phyloP scores from a whole-genome alignment of 306 rosid genomes.

The Vicia villosa region DNA sequence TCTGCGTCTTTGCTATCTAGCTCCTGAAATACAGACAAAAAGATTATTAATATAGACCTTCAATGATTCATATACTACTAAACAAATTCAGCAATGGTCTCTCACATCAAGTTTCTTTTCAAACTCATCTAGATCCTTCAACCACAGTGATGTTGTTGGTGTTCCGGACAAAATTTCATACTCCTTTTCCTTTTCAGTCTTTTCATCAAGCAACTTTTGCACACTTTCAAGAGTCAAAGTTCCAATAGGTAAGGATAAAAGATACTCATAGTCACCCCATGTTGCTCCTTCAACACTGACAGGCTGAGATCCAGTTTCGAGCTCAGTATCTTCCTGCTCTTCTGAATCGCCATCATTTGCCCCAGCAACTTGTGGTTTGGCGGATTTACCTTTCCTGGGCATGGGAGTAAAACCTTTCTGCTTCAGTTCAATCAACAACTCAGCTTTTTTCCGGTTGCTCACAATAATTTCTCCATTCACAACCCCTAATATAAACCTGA shows the following conservation, averaged over 20 bases:
- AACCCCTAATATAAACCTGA: slow-evolving; percentile 82
- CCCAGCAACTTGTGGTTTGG: slow-evolving; percentile 90
- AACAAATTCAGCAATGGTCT: neutral
- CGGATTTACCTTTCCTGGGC: slow-evolving; percentile 72
- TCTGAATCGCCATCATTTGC: slow-evolving; percentile 66
- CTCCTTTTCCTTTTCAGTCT: slow-evolving; percentile 57
- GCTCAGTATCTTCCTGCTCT: slow-evolving; percentile 66
- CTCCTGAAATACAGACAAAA: slow-evolving; percentile 53
- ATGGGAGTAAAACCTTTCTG: slow-evolving; percentile 90
- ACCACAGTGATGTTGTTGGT: slow-evolving; percentile 74
- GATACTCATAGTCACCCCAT: slow-evolving; percentile 74
- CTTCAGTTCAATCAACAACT: slow-evolving; percentile 74
- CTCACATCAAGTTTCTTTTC: slow-evolving; percentile 75
- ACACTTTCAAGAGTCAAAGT: slow-evolving; percentile 81
- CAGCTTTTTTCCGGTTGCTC: slow-evolving; percentile 76
- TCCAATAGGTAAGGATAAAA: slow-evolving; percentile 76
- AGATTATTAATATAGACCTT: neutral
- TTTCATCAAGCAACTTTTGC: slow-evolving; percentile 64
- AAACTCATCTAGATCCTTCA: slow-evolving; percentile 72
- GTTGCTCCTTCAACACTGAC: slow-evolving; percentile 41
- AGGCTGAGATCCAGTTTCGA: slow-evolving; percentile 49
- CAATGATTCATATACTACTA: neutral
- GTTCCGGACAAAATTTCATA: slow-evolving; percentile 66
- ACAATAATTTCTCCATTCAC: slow-evolving; percentile 82
- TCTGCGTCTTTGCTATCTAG: slow-evolving; percentile 66